These are phyloP conservation scores for Ogataea salicorniae DNA, from an alignment of 805 yeast genomes.

Conservation along the genomic window DNA sequence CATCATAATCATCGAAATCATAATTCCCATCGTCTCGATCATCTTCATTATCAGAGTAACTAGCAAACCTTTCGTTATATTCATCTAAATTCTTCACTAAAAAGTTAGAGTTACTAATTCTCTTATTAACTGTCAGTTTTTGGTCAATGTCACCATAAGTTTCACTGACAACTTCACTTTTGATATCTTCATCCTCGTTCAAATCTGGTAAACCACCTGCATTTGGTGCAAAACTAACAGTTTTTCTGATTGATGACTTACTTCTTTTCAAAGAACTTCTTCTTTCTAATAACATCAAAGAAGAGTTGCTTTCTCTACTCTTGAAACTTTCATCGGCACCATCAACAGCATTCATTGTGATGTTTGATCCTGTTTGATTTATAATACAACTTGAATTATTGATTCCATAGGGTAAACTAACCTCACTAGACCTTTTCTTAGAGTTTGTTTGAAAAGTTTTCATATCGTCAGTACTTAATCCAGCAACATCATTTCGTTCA, in stretches of 20 bases:
- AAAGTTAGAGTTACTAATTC: conserved; percentile 27
- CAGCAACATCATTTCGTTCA: conserved; percentile 32
- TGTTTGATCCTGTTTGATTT: conserved; percentile 4
- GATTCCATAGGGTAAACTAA: conserved; percentile 6
- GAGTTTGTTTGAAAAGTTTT: conserved; percentile 22
- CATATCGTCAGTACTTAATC: conserved; percentile 22
- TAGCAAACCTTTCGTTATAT: conserved; percentile 16
- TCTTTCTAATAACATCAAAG: conserved; percentile 17
- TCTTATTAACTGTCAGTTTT: conserved; percentile 18
- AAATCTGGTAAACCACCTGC: conserved; percentile 8
- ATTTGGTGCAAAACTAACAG: conserved; percentile 28
- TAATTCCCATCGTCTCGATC: conserved; percentile 16
- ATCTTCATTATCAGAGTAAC: conserved; percentile 13
- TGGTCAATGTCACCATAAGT: conserved; percentile 27
- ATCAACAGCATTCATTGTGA: not conserved
- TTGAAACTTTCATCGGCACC: not conserved
- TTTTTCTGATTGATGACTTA: conserved; percentile 21
- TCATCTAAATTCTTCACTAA: conserved; percentile 30
- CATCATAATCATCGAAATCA: conserved; percentile 4
- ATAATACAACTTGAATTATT: conserved; percentile 6
- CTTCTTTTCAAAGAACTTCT: conserved; percentile 24
- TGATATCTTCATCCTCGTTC: conserved; percentile 30
- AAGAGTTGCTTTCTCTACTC: conserved; percentile 8
- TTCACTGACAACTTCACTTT: conserved; percentile 40
- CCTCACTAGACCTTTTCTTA: conserved; percentile 12